These are phyloP conservation scores for Phellopilus nigrolimitatus DNA, from an alignment of 1,284 basidiomycete species.

Conservation along the genomic window DNA sequence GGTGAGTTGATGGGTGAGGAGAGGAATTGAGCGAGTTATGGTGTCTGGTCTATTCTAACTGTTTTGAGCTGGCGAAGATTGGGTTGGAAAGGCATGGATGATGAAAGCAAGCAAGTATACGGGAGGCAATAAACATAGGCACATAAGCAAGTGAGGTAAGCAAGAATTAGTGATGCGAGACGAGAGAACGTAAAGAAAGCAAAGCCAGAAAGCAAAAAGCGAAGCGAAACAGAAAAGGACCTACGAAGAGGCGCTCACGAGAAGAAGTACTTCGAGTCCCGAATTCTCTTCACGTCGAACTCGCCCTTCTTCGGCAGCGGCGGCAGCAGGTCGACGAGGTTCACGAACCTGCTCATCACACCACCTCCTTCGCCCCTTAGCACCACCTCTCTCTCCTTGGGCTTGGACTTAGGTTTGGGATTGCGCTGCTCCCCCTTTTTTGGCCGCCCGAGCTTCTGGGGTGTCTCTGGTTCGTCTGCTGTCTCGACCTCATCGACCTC, in stretches of 20 bases:
- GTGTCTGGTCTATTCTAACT: constrained; percentile 3
- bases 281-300: constrained; percentile 86
- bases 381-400: too few relatives aligned
- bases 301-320: constrained; percentile 82
- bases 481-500: constrained; percentile 12
- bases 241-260: constrained; percentile 41
- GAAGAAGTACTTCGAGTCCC: constrained; percentile 87
- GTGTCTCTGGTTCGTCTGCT: neutral
- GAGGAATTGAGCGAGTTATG: neutral
- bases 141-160: neutral
- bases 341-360: constrained; percentile 59
- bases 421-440: too few relatives aligned
- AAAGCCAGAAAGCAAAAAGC: neutral
- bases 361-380: constrained; percentile 26
- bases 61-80: neutral
- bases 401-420: too few relatives aligned
- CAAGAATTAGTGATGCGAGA: neutral
- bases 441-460: neutral
- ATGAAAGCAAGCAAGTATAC: neutral
- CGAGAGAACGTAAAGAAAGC: neutral
- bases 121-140: constrained; percentile 12
- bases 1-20: neutral
- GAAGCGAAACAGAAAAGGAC: neutral
- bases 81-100: neutral
- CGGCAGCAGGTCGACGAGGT: constrained; percentile 75